A percentile compares a stretch with the other conserved stretches of the same genome.
Conservation (phyloP, 768 basidiomycete species). For the Tylopilus balloui region DNA sequence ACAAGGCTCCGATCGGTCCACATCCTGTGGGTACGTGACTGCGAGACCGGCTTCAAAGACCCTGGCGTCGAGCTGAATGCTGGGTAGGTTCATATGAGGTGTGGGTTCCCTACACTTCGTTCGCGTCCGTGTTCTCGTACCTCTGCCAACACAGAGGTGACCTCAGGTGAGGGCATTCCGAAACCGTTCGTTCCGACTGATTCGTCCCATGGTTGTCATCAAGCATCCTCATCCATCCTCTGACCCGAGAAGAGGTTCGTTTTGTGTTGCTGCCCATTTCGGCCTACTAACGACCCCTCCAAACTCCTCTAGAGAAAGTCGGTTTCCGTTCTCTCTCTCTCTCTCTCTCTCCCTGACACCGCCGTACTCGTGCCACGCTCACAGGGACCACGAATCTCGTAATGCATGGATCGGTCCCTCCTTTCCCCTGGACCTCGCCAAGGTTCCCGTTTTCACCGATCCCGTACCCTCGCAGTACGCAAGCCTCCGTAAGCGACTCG, state of each 20-base stretch:
- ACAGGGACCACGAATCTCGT: constrained; percentile 70
- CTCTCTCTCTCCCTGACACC: not conserved
- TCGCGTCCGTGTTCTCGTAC: constrained; percentile 73
- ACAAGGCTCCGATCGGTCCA: constrained; percentile 63
- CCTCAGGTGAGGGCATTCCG: constrained; percentile 47
- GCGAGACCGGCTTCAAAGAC: not conserved
- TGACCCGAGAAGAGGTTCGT: constrained; percentile 66
- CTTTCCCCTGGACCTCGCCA: constrained; percentile 59
- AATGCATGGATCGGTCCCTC: constrained; percentile 71
- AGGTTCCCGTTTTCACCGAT: constrained; percentile 46
- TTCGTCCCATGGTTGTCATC: not conserved
- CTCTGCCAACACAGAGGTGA: constrained; percentile 62
- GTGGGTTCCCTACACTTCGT: constrained; percentile 74
- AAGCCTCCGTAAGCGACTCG: constrained; percentile 51
- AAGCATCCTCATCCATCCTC: constrained; percentile 70
- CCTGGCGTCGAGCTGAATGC: not conserved
- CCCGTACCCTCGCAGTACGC: constrained; percentile 66
- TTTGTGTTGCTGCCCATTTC: not conserved
- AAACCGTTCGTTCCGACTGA: not conserved
- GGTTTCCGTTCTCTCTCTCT: constrained; percentile 11
- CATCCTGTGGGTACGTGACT: constrained; percentile 63
- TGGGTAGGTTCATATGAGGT: constrained; percentile 71
- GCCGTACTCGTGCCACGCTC: not conserved
- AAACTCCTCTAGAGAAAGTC: constrained; percentile 45
- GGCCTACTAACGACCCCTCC: not conserved